Evolutionary conservation across 139 green algal genomes (phyloP).

Genomic region (Pseudopediastrum boryanum): DNA sequence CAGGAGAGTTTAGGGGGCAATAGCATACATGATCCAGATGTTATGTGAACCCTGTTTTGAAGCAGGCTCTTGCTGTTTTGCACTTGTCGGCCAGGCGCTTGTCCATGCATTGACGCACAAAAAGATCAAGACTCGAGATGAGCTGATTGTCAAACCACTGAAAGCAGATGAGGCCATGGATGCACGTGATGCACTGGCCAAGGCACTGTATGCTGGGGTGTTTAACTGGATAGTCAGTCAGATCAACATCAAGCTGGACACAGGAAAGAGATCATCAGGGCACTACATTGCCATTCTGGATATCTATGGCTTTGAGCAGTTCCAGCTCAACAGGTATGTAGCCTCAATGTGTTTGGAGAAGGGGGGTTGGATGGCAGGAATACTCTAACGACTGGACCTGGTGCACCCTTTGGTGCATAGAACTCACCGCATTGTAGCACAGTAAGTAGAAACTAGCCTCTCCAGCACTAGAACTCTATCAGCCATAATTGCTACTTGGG

Average conservation of each 20-base stretch:
- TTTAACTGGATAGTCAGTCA: constrained; percentile 79
- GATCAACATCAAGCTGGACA: constrained; percentile 73
- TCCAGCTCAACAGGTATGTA: constrained; percentile 67
- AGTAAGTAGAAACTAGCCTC: too few relatives aligned
- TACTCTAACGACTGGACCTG: not conserved
- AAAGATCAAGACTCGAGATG: constrained; percentile 65
- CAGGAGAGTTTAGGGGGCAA: too few relatives aligned
- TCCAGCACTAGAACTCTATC: too few relatives aligned
- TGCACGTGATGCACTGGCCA: constrained; percentile 79
- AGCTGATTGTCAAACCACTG: constrained; percentile 78
- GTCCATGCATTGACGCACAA: constrained; percentile 40
- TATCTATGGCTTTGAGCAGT: constrained; percentile 96
- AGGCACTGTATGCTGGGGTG: constrained; percentile 82
- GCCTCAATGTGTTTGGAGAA: constrained; percentile 2
- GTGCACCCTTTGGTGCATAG: not conserved
- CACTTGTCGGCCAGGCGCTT: too few relatives aligned
- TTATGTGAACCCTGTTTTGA: not conserved
- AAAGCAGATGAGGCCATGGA: constrained; percentile 68
- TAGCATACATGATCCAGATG: too few relatives aligned
- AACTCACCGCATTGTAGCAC: too few relatives aligned
- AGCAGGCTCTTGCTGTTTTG: not conserved
- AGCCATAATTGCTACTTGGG: too few relatives aligned
- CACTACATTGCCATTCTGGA: constrained; percentile 86
- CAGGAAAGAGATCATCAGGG: constrained; percentile 35
- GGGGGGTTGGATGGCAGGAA: not conserved